Base-by-base conservation (phyloP, 2,329 filamentous ascomycete species). In the Colletotrichum sp. region DNA sequence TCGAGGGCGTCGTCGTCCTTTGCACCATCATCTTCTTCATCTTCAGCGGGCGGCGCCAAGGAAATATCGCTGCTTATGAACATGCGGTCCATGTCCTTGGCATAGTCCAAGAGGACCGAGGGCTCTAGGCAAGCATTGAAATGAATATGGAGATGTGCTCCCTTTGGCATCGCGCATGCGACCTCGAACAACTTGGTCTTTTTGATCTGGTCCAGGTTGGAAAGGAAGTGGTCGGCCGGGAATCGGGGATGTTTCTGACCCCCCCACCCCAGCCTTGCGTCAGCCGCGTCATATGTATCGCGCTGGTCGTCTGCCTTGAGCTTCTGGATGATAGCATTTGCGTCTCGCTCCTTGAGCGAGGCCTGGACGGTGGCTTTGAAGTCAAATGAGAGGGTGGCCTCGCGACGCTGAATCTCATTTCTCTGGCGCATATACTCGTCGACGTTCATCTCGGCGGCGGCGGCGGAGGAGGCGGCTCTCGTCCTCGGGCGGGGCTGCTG, bases 61-160 rank as follows among this genome's bases (percentile, higher is more conserved):
- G 87, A 86, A 30, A 83, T 79, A 44, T 88, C 89, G 83, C 92
- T 94, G 73, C 90, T 91, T 79, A 95, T 92, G 80, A 91, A 94
- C 92, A 96, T 95, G 78, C 89, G 90, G 1, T 88, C 80, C 87
- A 93, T 91, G 7, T 77, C 86, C 86, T 86, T 90, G 78, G 86
- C 90, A 78, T 87, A 86, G 28, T 86, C 83, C 15, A 95, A 86
- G 25, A 95, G 85, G 7, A 92, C 87, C 3, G 86, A 82, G 12
- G 93, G 93, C 16, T 87, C 85, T 6, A 95, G 85, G 76, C 93
- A 94, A n/a, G 94, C 90, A 81, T 95, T 96, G 87, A 94, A 95
- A 82, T 96, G 94, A 28, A 95, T 90, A 82, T 96, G 94, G 28
- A 95, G 86, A 81, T 95, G 92, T 1, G 90, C 90, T 4, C 93